phyloP scores from a whole-genome alignment of 352 stramenopile species.

The Globisporangium alternatum region DNA sequence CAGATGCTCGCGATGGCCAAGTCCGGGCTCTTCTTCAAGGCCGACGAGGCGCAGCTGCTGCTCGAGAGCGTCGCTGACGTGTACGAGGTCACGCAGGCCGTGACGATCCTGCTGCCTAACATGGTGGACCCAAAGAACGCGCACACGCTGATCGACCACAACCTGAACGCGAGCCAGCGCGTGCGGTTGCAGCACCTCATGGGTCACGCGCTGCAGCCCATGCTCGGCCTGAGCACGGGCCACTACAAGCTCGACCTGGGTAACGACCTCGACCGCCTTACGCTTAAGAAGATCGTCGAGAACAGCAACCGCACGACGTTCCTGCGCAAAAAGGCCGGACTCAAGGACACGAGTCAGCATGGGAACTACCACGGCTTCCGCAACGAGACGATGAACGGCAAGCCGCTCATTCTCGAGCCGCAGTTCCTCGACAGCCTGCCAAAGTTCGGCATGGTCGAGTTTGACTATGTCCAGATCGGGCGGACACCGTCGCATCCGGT shows the following conservation, averaged over 20 bases:
- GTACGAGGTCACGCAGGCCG: slow-evolving; percentile 58
- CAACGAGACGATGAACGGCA: slow-evolving; percentile 72
- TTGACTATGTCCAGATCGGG: slow-evolving; percentile 72
- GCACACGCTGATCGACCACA: slow-evolving; percentile 60
- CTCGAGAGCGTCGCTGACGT: slow-evolving; percentile 64
- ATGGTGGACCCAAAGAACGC: slow-evolving; percentile 71
- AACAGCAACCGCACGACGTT: slow-evolving; percentile 78
- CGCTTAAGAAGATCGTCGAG: slow-evolving; percentile 70
- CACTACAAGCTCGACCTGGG: slow-evolving; percentile 72
- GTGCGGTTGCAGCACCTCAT: slow-evolving; percentile 69
- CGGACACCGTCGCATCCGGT: slow-evolving; percentile 32
- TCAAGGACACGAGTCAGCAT: slow-evolving; percentile 76
- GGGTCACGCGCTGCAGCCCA: slow-evolving; percentile 51
- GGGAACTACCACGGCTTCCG: slow-evolving; percentile 73
- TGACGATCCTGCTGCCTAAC: slow-evolving; percentile 63
- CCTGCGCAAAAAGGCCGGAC: slow-evolving; percentile 53
- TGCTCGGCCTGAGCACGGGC: slow-evolving; percentile 55
- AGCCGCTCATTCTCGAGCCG: slow-evolving; percentile 47
- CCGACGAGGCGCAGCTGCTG: slow-evolving; percentile 62
- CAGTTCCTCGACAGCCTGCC: slow-evolving; percentile 63
- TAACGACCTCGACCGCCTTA: slow-evolving; percentile 62
- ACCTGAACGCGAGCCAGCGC: slow-evolving; percentile 43
- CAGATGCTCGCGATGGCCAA: slow-evolving; percentile 84
- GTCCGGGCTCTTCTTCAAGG: slow-evolving; percentile 64
- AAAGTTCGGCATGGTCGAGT: slow-evolving; percentile 69